These are phyloP conservation scores for Aspergillus campestris DNA, from an alignment of 495 filamentous ascomycete species.

Conservation along the genomic window DNA sequence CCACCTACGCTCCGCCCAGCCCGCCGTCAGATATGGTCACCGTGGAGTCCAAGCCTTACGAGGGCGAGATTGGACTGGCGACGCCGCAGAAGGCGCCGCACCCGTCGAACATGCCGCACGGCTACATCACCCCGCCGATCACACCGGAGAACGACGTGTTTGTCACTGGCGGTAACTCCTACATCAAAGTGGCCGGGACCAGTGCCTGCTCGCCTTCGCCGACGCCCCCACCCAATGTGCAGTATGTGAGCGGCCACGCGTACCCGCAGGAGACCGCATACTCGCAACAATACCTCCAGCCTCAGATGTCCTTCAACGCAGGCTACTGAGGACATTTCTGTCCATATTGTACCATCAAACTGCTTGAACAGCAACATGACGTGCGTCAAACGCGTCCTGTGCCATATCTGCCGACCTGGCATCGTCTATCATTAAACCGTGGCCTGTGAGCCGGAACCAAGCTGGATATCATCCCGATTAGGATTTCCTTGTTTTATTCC, in stretches of 20 bases:
- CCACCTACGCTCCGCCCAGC: conserved; percentile 58
- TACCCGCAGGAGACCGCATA: conserved; percentile 34
- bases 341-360: conserved; percentile 9
- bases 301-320: conserved; percentile 31
- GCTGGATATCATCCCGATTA: background rate
- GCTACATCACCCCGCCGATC: conserved; percentile 90
- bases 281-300: conserved; percentile 27
- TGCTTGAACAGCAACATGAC: conserved; percentile 2
- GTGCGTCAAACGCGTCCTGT: conserved; percentile 7
- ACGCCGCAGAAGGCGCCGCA: conserved; percentile 80
- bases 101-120: conserved; percentile 57
- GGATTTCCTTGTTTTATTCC: too few species aligned
- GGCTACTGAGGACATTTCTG: conserved; percentile 18
- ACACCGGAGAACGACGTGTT: conserved; percentile 78
- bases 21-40: conserved; percentile 54
- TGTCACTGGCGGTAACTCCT: conserved; percentile 22
- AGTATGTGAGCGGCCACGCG: conserved; percentile 29
- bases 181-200: conserved; percentile 14
- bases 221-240: conserved; percentile 29
- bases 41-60: conserved; percentile 47
- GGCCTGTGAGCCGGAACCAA: conserved; percentile 3
- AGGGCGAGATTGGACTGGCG: conserved; percentile 47
- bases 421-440: conserved; percentile 8
- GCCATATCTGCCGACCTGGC: conserved; percentile 12
- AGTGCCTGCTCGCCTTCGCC: conserved; percentile 34